These are phyloP conservation scores for Vaccinium vitisidaea DNA, from an alignment of 148 eudicot genomes.

Conservation along the genomic window DNA sequence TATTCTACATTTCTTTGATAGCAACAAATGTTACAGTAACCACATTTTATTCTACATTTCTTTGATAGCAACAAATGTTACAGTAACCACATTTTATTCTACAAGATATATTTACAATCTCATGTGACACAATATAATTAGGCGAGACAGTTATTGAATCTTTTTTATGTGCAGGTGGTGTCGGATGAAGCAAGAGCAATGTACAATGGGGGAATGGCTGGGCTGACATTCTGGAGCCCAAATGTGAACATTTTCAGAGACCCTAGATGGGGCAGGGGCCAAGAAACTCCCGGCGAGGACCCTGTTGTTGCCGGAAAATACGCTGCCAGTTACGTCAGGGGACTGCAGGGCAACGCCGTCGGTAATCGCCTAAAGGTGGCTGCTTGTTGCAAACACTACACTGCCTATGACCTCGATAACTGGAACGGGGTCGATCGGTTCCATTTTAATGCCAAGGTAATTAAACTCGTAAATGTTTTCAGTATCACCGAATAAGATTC, in stretches of 20 bases:
- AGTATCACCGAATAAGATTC: not conserved
- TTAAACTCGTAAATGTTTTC: not conserved
- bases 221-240: conserved; percentile 93
- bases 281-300: conserved; percentile 96
- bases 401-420: conserved; percentile 85
- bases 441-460: conserved; percentile 72
- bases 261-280: conserved; percentile 96
- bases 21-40: no score
- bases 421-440: conserved; percentile 71
- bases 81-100: not conserved
- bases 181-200: conserved; percentile 93
- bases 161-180: conserved; percentile 78
- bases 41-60: not conserved
- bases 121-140: not conserved
- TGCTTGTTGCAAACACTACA: conserved; percentile 88
- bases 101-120: not conserved
- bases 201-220: conserved; percentile 90
- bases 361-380: conserved; percentile 66
- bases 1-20: no score
- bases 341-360: conserved; percentile 61
- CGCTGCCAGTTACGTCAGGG: conserved; percentile 73
- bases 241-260: conserved; percentile 95
- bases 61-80: no score
- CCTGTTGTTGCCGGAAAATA: conserved; percentile 63
- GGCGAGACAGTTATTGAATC: no score